Evolutionary conservation across 2,329 filamentous ascomycete species (phyloP).

Genomic region (Talaromyces amestolkiae): DNA sequence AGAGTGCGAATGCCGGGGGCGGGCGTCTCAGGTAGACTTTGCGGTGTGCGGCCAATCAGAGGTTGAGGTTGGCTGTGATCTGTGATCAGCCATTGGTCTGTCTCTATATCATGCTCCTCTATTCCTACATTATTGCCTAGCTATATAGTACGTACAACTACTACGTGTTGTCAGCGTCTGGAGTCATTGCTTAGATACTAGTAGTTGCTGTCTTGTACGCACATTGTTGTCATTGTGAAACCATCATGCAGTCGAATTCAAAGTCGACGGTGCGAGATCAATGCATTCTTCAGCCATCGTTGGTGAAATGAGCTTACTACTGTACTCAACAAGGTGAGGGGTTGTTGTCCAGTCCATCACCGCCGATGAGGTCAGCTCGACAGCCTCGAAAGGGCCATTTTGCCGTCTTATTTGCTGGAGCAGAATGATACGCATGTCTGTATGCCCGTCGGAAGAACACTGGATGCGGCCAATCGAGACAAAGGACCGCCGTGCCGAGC

Average conservation of each 20-base stretch:
- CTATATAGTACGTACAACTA: too few relatives aligned
- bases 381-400: background rate
- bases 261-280: background rate
- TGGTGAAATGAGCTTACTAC: background rate
- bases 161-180: background rate
- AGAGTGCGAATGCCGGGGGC: conserved; percentile 4
- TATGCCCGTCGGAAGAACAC: conserved; percentile 4
- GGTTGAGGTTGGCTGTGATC: background rate
- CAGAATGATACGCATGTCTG: conserved; percentile 4
- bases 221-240: background rate
- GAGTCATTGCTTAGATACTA: background rate
- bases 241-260: background rate
- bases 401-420: background rate
- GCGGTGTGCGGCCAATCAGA: conserved; percentile 3
- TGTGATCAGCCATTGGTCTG: background rate
- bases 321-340: background rate
- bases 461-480: conserved; percentile 14
- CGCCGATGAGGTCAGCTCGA: background rate
- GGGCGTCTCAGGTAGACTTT: conserved; percentile 14
- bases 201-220: background rate
- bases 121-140: too few relatives aligned
- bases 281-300: background rate
- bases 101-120: background rate
- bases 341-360: background rate
- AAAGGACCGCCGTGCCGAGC: conserved; percentile 2